Evolutionary conservation across 1,284 basidiomycete genomes (phyloP).

Genomic region (Boletus smithii): DNA sequence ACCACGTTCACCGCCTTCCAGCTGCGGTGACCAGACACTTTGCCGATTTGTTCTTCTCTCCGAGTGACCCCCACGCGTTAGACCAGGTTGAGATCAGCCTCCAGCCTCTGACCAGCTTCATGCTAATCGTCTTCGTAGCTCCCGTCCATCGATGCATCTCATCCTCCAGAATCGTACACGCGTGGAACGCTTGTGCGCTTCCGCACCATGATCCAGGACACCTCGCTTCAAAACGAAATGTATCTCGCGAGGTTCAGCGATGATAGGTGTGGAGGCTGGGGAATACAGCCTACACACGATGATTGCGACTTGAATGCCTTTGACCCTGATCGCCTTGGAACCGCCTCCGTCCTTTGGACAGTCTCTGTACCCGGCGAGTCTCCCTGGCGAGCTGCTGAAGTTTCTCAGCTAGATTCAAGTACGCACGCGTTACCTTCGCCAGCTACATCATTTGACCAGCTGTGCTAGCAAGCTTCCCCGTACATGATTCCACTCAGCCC

Average conservation of each 20-base stretch:
- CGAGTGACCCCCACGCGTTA: constrained; percentile 38
- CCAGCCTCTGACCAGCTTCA: not conserved
- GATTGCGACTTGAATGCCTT: constrained; percentile 32
- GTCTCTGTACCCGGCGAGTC: constrained; percentile 66
- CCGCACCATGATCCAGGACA: constrained; percentile 77
- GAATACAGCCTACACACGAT: constrained; percentile 40
- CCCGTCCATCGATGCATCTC: constrained; percentile 45
- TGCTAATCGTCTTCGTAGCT: constrained; percentile 42
- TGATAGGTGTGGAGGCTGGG: constrained; percentile 66
- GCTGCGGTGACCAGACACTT: constrained; percentile 50
- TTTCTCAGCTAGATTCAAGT: constrained; percentile 34
- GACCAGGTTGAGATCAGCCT: constrained; percentile 37
- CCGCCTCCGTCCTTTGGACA: constrained; percentile 65
- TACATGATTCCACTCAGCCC: constrained; percentile 34
- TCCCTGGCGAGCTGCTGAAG: constrained; percentile 42
- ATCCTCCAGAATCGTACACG: constrained; percentile 46
- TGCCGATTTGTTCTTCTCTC: constrained; percentile 39
- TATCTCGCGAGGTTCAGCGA: constrained; percentile 51
- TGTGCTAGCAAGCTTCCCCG: constrained; percentile 20
- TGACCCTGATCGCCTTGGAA: constrained; percentile 52
- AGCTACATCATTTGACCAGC: constrained; percentile 2
- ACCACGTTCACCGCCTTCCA: constrained; percentile 39
- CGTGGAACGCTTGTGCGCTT: constrained; percentile 62
- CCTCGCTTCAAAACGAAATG: constrained; percentile 65
- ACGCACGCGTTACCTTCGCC: constrained; percentile 3